A percentile compares a stretch with the other conserved stretches of the same genome.
Evolutionary conservation across 768 basidiomycete genomes (phyloP).

Genomic region (Leccinum broughii): DNA sequence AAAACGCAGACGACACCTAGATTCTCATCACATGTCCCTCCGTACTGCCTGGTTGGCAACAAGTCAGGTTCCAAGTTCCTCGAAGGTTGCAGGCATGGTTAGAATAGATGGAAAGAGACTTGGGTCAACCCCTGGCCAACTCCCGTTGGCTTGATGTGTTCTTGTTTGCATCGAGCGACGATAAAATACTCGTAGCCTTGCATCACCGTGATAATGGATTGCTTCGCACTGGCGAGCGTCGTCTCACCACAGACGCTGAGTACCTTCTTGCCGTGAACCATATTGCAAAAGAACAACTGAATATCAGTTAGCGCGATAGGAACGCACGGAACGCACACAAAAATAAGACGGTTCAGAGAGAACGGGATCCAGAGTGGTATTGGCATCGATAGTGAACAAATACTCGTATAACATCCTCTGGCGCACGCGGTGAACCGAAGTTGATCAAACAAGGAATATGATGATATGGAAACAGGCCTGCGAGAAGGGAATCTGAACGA

Average conservation of each 20-base stretch:
- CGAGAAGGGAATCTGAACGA: too few species aligned
- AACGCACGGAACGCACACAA: conserved; percentile 55
- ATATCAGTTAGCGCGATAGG: not conserved
- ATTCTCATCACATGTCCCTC: too few species aligned
- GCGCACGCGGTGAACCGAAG: conserved; percentile 76
- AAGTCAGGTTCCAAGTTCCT: too few species aligned
- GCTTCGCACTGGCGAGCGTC: too few species aligned
- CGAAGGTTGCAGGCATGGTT: too few species aligned
- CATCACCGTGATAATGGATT: conserved; percentile 90
- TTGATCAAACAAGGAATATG: conserved; percentile 59
- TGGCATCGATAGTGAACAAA: conserved; percentile 89
- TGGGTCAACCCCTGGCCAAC: too few species aligned
- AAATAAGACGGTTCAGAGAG: conserved; percentile 88
- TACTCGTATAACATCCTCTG: conserved; percentile 97
- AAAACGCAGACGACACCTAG: not conserved
- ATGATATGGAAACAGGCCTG: too few species aligned
- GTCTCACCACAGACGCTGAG: conserved; percentile 10
- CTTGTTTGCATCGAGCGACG: not conserved
- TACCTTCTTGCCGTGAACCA: conserved; percentile 95
- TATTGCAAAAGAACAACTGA: conserved; percentile 46
- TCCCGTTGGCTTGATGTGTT: too few species aligned
- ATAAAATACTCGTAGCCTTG: conserved; percentile 99
- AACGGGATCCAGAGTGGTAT: conserved; percentile 87
- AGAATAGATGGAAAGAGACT: too few species aligned
- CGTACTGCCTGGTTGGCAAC: too few species aligned